Base-by-base conservation (phyloP, 306 rosid species). In the Cicer yamashitae region DNA sequence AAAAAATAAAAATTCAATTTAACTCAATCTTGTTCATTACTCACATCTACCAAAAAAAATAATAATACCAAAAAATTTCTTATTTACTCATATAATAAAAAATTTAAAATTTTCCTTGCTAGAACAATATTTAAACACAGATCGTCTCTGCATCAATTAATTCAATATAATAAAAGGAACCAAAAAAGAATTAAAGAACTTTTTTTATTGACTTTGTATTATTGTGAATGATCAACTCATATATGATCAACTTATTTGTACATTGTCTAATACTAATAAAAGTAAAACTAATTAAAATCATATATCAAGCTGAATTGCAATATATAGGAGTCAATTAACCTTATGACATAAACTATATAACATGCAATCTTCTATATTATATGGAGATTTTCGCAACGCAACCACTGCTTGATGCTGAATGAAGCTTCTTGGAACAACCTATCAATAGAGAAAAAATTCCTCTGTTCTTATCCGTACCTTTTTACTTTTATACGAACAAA, bases 11-110 rank as follows among this genome's bases (percentile, higher is more conserved):
- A 25, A 25, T 25, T 2, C 3, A 25, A 25, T 25, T 25, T 25
- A 60, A 56, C 75, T 70, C 57, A 76, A 82, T 76, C 81, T 62
- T 65, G 57, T 56, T 57, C 41, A 46, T 58, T 64, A 62, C 17
- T 73, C 30, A 43, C 54, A 64, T 11, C 45, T 22, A 77, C 46
- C 18, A 45, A 14, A 56, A 56, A 6, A 59, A 30, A 30, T 3
- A 7, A 25, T 18, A 37, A 9, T 37, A 10, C 13, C 20, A 54
- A 10, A 44, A 38, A 15, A 40, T 77, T 71, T 66, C 25, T n/a
- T 39, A 64, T 71, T 57, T 59, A 48, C 62, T 51, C 25, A 51
- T 15, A 48, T 30, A 40, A 79, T 64, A 45, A 54, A 39, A 71
- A 14, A 37, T 51, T 50, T 14, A 20, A 22, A 59, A 46, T 10